A percentile compares a stretch with the other conserved stretches of the same genome.
phyloP scores from a whole-genome alignment of 2,329 filamentous ascomycete species.

The Trichoderma endophyticum region DNA sequence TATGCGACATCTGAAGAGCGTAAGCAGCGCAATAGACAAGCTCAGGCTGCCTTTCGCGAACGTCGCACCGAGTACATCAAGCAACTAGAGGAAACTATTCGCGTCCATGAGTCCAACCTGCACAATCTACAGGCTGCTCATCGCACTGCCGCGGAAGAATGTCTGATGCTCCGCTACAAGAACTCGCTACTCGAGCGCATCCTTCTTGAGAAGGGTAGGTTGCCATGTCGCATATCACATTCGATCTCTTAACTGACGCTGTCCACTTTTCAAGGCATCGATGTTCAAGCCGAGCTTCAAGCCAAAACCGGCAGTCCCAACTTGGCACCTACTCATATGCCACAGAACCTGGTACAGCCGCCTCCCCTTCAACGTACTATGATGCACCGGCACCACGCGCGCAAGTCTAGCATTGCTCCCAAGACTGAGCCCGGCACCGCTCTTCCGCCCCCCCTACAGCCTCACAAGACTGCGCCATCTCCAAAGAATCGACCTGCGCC shows the following conservation, averaged over 20 bases:
- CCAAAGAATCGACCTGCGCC: slow-evolving; percentile 78
- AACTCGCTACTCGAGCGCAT: slow-evolving; percentile 95
- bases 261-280: slow-evolving; percentile 63
- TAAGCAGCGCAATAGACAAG: slow-evolving; percentile 95
- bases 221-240: neutral
- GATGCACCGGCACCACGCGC: slow-evolving; percentile 73
- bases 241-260: neutral
- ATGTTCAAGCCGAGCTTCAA: slow-evolving; percentile 92
- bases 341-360: slow-evolving; percentile 66
- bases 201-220: slow-evolving; percentile 85
- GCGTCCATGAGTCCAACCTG: slow-evolving; percentile 91
- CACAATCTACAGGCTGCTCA: slow-evolving; percentile 92
- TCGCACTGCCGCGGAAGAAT: slow-evolving; percentile 91
- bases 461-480: slow-evolving; percentile 56
- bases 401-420: slow-evolving; percentile 72
- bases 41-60: slow-evolving; percentile 95
- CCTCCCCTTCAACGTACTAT: slow-evolving; percentile 77
- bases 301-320: slow-evolving; percentile 88
- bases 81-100: slow-evolving; percentile 95
- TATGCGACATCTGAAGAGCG: slow-evolving; percentile 98
- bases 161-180: slow-evolving; percentile 96
- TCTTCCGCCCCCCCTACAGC: slow-evolving; percentile 45
- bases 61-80: slow-evolving; percentile 98
- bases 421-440: slow-evolving; percentile 60
- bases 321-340: slow-evolving; percentile 65